A percentile compares a stretch with the other conserved stretches of the same genome.
These are phyloP conservation scores for Aspergillus eucalypticola DNA, from an alignment of 2,329 filamentous ascomycete genomes.

Conservation along the genomic window DNA sequence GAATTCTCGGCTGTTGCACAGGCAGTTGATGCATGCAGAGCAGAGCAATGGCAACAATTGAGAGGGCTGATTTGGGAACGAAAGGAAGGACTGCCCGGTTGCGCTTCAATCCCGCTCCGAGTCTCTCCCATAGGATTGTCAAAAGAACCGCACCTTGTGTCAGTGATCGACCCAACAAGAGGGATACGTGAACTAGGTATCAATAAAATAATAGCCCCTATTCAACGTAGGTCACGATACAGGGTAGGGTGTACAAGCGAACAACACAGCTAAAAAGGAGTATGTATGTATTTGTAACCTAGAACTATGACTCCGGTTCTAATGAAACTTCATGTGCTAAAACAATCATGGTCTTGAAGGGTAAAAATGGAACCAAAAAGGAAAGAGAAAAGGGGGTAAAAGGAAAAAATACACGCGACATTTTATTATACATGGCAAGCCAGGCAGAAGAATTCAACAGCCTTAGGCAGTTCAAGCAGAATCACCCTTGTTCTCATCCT, in stretches of 20 bases:
- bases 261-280: background rate
- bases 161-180: background rate
- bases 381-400: slow-evolving; percentile 13
- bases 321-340: slow-evolving; percentile 19
- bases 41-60: background rate
- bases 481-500: slow-evolving; percentile 36
- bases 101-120: no score
- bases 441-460: slow-evolving; percentile 3
- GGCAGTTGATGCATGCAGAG: slow-evolving; percentile 21
- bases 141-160: background rate
- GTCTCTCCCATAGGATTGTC: background rate
- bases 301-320: slow-evolving; percentile 7
- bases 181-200: background rate
- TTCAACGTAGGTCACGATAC: background rate
- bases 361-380: background rate
- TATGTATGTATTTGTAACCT: slow-evolving; percentile 2
- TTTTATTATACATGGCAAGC: slow-evolving; percentile 40
- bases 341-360: slow-evolving; percentile 19
- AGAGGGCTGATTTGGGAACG: no score
- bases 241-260: background rate
- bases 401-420: slow-evolving; percentile 24
- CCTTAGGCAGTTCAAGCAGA: slow-evolving; percentile 24
- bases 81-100: background rate
- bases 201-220: background rate
- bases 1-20: slow-evolving; percentile 66